Conservation (phyloP, 108 stramenopile species). For the Skeletonema potamos region DNA sequence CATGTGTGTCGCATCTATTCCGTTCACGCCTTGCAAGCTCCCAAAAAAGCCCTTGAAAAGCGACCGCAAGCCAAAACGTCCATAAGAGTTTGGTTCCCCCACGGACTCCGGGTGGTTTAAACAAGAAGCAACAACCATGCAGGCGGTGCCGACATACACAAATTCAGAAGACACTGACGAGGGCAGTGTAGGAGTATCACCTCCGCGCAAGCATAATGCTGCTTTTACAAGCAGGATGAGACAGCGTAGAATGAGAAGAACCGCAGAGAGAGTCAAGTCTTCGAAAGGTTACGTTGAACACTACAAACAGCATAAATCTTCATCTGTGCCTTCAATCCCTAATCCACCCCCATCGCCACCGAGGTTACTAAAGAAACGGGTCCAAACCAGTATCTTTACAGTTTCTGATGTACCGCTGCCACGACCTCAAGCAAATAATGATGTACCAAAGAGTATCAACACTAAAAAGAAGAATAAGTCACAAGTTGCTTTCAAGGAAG, state of each 20-base stretch:
- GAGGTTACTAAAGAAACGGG: background rate
- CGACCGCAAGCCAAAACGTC: no score
- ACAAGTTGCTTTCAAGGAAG: background rate
- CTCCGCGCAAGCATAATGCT: slow-evolving; percentile 13
- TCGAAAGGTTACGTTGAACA: no score
- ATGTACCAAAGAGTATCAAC: background rate
- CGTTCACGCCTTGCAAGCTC: no score
- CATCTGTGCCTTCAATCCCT: background rate
- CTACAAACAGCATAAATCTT: background rate
- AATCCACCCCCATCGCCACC: background rate
- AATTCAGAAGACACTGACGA: background rate
- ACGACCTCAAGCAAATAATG: background rate
- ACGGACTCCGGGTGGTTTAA: no score
- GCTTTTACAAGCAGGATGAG: slow-evolving; percentile 29
- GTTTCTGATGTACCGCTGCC: background rate
- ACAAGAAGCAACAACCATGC: no score
- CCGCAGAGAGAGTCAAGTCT: background rate
- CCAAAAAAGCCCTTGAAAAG: no score
- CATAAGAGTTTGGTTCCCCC: no score
- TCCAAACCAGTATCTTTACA: background rate
- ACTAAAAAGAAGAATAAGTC: background rate
- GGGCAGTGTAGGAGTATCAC: background rate
- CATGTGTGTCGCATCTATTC: no score
- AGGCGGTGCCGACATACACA: background rate
- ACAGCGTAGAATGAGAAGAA: slow-evolving; percentile 32